phyloP scores from a whole-genome alignment of 805 yeast genomes.

The Maudiozyma bulderi region DNA sequence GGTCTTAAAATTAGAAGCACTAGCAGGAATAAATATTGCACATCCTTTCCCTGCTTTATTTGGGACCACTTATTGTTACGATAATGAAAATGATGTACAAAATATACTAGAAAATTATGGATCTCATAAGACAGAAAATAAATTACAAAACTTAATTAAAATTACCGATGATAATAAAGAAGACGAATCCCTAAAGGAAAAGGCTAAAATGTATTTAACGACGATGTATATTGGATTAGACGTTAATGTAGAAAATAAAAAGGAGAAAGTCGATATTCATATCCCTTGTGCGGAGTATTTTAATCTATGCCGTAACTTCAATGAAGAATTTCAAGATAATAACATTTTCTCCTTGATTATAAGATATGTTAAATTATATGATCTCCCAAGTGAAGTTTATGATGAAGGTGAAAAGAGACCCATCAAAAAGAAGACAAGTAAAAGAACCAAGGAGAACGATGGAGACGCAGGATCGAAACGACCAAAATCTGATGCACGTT shows the following conservation, averaged over 20 bases:
- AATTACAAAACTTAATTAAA: conserved; percentile 28
- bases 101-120: conserved; percentile 56
- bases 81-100: conserved; percentile 45
- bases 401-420: conserved; percentile 75
- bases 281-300: conserved; percentile 86
- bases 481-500: conserved; percentile 22
- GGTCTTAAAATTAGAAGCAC: conserved; percentile 72
- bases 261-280: conserved; percentile 69
- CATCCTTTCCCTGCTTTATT: conserved; percentile 85
- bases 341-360: conserved; percentile 48
- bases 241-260: conserved; percentile 38
- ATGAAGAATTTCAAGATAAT: conserved; percentile 50
- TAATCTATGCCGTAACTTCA: conserved; percentile 67
- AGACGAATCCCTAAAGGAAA: conserved; percentile 22
- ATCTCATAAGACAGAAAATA: conserved; percentile 42
- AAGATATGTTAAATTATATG: conserved; percentile 66
- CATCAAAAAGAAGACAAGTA: conserved; percentile 43
- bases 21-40: conserved; percentile 68
- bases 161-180: conserved; percentile 31
- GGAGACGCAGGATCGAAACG: conserved; percentile 20
- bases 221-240: conserved; percentile 75
- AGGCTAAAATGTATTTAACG: conserved; percentile 47
- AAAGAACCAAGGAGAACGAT: conserved; percentile 27
- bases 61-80: conserved; percentile 42
- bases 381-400: conserved; percentile 78